These are phyloP conservation scores for Colletotrichum sp. DNA, from an alignment of 2,329 filamentous ascomycete species.

Conservation along the genomic window DNA sequence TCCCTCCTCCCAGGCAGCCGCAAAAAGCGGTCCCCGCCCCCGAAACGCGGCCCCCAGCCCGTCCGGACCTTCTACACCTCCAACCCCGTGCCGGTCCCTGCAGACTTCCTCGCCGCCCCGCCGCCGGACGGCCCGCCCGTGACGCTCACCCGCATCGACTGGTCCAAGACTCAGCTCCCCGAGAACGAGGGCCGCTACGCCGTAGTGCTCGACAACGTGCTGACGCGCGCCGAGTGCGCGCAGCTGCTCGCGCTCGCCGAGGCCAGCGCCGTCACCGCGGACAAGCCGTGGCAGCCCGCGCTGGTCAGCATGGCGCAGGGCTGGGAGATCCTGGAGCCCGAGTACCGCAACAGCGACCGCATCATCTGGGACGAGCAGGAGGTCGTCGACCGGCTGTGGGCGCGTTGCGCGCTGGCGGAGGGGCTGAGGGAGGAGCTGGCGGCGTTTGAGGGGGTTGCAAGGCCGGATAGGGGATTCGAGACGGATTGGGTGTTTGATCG, in stretches of 20 bases:
- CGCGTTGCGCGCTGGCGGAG: constrained; percentile 53
- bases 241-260: constrained; percentile 57
- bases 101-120: constrained; percentile 46
- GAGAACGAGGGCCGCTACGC: constrained; percentile 61
- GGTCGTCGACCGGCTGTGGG: constrained; percentile 68
- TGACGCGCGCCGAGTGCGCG: constrained; percentile 62
- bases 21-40: not conserved
- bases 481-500: constrained; percentile 48
- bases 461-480: not conserved
- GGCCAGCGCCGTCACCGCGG: constrained; percentile 51
- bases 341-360: constrained; percentile 73
- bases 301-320: constrained; percentile 71
- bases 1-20: not conserved
- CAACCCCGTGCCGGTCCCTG: constrained; percentile 39
- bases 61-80: constrained; percentile 31
- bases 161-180: constrained; percentile 50
- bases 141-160: constrained; percentile 54
- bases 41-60: not conserved
- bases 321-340: constrained; percentile 58
- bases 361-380: constrained; percentile 76
- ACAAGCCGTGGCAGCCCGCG: constrained; percentile 67
- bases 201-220: constrained; percentile 64
- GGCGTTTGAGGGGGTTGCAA: constrained; percentile 31
- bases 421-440: constrained; percentile 46
- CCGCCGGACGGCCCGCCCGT: constrained; percentile 40